A percentile compares a stretch with the other conserved stretches of the same genome.
Conservation (phyloP, 1,284 basidiomycete species). For the Paramarasmius palmivorus region DNA sequence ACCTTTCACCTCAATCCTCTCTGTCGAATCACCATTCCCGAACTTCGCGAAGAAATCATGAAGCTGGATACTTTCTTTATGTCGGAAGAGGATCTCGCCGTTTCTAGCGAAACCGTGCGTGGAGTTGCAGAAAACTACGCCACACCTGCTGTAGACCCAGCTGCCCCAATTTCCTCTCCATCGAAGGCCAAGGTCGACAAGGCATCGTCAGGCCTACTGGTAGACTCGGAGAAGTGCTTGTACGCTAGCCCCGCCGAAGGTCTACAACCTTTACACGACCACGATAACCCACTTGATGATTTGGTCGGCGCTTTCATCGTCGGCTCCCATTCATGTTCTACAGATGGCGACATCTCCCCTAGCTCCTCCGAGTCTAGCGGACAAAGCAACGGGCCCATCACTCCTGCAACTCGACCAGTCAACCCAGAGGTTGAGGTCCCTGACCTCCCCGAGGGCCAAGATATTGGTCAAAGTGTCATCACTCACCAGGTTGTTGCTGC, state of each 20-base stretch:
- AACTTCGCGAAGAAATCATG: conserved; percentile 61
- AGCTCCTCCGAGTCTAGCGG: conserved; percentile 23
- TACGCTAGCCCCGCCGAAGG: conserved; percentile 34
- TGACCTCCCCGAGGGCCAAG: conserved; percentile 36
- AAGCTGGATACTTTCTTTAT: conserved; percentile 69
- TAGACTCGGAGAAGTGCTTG: conserved; percentile 34
- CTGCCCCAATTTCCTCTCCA: conserved; percentile 1
- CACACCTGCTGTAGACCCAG: conserved; percentile 9
- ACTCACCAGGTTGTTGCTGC: neutral
- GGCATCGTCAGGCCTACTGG: conserved; percentile 9
- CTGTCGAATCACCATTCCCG: conserved; percentile 58
- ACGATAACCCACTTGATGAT: conserved; percentile 5
- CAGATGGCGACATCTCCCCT: conserved; percentile 15
- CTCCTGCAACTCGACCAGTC: conserved; percentile 41
- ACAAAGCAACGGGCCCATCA: conserved; percentile 49
- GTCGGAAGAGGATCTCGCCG: conserved; percentile 48
- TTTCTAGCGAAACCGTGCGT: conserved; percentile 29
- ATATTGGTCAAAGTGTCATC: conserved; percentile 22
- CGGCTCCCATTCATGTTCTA: conserved; percentile 4
- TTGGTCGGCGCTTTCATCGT: conserved; percentile 13
- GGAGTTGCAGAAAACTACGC: conserved; percentile 17
- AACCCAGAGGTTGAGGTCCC: conserved; percentile 41
- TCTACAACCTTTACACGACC: conserved; percentile 14
- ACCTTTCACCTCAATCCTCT: conserved; percentile 59
- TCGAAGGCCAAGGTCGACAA: neutral